Percentiles rank a stretch among this genome's conserved stretches.
Conservation (phyloP, 306 rosid species). For the Pyrus betulifolia region DNA sequence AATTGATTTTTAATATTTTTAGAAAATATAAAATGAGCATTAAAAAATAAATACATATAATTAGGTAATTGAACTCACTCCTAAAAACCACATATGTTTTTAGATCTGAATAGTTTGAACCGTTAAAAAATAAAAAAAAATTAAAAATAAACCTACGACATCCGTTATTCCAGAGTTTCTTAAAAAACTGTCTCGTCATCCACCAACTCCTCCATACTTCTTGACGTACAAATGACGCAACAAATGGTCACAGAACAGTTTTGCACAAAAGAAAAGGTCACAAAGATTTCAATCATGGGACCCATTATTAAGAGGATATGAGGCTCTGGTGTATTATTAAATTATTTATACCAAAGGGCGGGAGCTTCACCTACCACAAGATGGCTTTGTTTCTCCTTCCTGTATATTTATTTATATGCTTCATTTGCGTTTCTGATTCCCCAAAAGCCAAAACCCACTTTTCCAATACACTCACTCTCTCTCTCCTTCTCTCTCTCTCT, state of each 20-base stretch:
- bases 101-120: too few relatives aligned
- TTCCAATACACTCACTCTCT: background rate
- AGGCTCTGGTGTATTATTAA: too few relatives aligned
- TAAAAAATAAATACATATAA: too few relatives aligned
- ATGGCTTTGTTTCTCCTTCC: background rate
- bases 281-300: background rate
- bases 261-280: background rate
- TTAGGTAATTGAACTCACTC: too few relatives aligned
- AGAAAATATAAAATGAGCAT: too few relatives aligned
- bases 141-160: too few relatives aligned
- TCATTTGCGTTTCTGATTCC: background rate
- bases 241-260: background rate
- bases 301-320: background rate
- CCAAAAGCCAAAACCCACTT: background rate
- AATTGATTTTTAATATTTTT: too few relatives aligned
- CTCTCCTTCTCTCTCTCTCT: background rate
- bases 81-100: too few relatives aligned
- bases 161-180: too few relatives aligned
- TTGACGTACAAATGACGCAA: background rate
- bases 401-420: background rate
- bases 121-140: too few relatives aligned
- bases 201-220: background rate
- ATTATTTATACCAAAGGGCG: too few relatives aligned
- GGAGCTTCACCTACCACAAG: slow-evolving; percentile 5
- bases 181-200: background rate